Evolutionary conservation across 2,329 filamentous ascomycete genomes (phyloP).

Genomic region (Pseudocercospora vitis): DNA sequence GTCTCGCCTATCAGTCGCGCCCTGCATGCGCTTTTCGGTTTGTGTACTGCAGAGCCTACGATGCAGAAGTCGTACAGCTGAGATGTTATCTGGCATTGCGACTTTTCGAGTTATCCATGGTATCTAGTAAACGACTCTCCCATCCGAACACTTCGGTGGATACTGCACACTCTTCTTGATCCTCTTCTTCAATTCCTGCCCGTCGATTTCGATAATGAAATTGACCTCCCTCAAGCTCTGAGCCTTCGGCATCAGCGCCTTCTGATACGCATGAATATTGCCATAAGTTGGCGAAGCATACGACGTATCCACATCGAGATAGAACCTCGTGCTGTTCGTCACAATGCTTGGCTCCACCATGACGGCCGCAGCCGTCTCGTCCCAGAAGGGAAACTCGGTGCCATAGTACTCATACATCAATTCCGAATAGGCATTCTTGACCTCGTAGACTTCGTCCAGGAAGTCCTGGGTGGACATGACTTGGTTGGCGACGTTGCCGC

Average conservation of each 20-base stretch:
- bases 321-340: constrained; percentile 43
- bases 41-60: too few species aligned
- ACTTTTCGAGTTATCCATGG: too few species aligned
- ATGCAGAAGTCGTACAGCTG: too few species aligned
- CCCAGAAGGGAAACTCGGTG: constrained; percentile 48
- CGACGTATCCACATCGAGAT: constrained; percentile 46
- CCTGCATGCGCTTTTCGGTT: background rate
- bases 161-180: constrained; percentile 42
- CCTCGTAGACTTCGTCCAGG: constrained; percentile 41
- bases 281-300: constrained; percentile 46
- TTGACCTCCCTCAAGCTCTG: constrained; percentile 42
- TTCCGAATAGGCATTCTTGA: constrained; percentile 42
- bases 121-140: background rate
- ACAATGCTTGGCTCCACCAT: constrained; percentile 43
- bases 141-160: constrained; percentile 22
- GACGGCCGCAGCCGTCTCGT: constrained; percentile 48
- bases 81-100: too few species aligned
- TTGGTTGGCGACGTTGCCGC: constrained; percentile 51
- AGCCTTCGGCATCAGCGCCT: constrained; percentile 39
- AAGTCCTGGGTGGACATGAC: constrained; percentile 45
- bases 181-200: constrained; percentile 37
- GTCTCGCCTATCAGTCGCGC: background rate
- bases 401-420: constrained; percentile 44
- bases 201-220: constrained; percentile 45
- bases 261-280: constrained; percentile 48